Evolutionary conservation across 768 basidiomycete species (phyloP).

Genomic region (Strobilomyces echinocephalus): DNA sequence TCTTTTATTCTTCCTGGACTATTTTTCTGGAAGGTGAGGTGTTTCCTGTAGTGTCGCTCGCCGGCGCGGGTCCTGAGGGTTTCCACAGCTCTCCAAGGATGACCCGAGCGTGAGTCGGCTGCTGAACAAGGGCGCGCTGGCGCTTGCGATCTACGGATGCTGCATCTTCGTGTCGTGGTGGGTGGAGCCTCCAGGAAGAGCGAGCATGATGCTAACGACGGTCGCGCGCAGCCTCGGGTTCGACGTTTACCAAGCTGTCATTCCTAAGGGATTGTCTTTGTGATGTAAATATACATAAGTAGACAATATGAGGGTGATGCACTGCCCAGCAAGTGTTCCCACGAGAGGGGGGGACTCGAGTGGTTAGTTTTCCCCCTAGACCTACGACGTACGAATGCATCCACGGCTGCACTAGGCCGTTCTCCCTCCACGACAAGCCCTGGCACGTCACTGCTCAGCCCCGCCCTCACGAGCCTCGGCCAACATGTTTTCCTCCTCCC

Average conservation of each 20-base stretch:
- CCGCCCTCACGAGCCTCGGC: neutral
- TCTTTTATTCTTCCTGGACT: conserved; percentile 93
- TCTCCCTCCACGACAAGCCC: conserved; percentile 8
- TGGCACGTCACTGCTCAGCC: neutral
- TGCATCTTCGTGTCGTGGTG: conserved; percentile 87
- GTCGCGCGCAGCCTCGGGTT: conserved; percentile 55
- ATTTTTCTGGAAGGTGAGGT: conserved; percentile 84
- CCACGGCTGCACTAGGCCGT: conserved; percentile 19
- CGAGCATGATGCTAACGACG: conserved; percentile 3
- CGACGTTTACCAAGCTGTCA: conserved; percentile 66
- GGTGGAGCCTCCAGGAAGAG: conserved; percentile 26
- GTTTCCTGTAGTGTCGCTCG: conserved; percentile 7
- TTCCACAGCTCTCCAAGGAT: conserved; percentile 58
- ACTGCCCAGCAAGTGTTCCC: conserved; percentile 20
- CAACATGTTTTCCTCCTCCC: conserved; percentile 12
- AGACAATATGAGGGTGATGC: neutral
- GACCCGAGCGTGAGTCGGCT: conserved; percentile 50
- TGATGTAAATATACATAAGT: conserved; percentile 5
- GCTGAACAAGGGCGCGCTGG: conserved; percentile 60
- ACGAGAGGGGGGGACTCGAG: conserved; percentile 18
- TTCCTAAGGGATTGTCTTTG: conserved; percentile 23
- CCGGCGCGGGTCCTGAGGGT: conserved; percentile 2
- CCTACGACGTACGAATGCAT: conserved; percentile 28
- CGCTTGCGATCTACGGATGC: conserved; percentile 67
- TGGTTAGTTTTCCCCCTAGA: conserved; percentile 27